Conservation (phyloP, 2,329 filamentous ascomycete species). For the Lasiodiplodia hormozganensis region DNA sequence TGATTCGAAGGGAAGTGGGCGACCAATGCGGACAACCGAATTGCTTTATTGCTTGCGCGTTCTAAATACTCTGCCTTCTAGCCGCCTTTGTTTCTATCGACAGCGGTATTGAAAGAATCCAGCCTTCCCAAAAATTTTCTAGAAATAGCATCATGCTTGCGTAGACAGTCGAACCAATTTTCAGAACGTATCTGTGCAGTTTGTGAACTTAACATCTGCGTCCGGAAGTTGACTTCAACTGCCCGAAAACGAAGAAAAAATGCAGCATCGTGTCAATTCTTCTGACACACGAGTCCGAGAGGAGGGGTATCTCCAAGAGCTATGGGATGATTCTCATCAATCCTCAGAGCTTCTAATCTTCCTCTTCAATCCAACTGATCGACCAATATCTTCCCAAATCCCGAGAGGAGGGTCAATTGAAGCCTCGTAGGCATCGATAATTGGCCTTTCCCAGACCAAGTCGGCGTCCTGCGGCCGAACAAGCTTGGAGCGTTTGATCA, state of each 20-base stretch:
- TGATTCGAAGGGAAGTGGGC: not conserved
- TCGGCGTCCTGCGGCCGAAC: slow-evolving; percentile 60
- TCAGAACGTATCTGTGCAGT: no score
- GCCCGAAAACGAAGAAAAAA: no score
- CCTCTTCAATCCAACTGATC: slow-evolving; percentile 40
- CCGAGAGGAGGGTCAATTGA: slow-evolving; percentile 44
- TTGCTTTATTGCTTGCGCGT: not conserved
- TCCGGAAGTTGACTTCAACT: no score
- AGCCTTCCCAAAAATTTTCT: no score
- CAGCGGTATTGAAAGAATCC: not conserved
- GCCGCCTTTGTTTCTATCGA: not conserved
- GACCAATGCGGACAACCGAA: not conserved
- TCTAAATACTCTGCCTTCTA: not conserved
- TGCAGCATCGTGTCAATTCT: not conserved
- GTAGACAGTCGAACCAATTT: no score
- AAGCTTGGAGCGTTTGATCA: slow-evolving; percentile 65
- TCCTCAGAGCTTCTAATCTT: not conserved
- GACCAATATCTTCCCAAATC: slow-evolving; percentile 47
- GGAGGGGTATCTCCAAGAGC: not conserved
- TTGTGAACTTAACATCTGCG: not conserved
- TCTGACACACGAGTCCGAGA: not conserved
- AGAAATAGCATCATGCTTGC: no score
- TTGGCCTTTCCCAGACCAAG: slow-evolving; percentile 50
- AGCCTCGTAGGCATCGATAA: slow-evolving; percentile 48
- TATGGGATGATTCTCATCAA: not conserved